phyloP scores from a whole-genome alignment of 129 eudicot genomes.

The Flaveria trinervia region DNA sequence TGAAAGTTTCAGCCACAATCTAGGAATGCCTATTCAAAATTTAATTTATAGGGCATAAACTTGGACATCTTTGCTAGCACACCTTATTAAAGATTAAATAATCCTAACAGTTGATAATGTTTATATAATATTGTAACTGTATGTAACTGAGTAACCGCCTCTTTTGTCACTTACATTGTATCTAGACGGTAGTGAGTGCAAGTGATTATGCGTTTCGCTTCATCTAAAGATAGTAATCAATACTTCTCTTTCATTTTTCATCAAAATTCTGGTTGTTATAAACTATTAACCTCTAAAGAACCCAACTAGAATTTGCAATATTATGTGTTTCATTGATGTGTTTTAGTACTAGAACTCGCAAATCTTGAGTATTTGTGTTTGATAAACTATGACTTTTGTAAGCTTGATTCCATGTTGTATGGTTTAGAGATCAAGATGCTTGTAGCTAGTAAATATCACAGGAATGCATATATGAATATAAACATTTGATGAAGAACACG shows the following conservation, averaged over 20 bases:
- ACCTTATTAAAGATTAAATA: conserved; percentile 5
- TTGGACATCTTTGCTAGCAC: conserved; percentile 6
- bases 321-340: background rate
- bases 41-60: conserved; percentile 21
- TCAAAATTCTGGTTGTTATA: too few relatives aligned
- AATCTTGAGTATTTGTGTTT: background rate
- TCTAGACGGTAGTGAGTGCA: too few relatives aligned
- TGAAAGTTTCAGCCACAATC: conserved; percentile 14
- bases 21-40: conserved; percentile 3
- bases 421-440: background rate
- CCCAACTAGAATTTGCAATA: too few relatives aligned
- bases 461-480: background rate
- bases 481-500: background rate
- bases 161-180: too few relatives aligned
- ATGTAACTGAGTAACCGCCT: too few relatives aligned
- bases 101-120: background rate
- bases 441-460: background rate
- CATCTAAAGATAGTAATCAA: too few relatives aligned
- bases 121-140: background rate
- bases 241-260: too few relatives aligned
- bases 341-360: background rate
- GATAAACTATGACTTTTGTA: background rate
- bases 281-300: too few relatives aligned
- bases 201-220: too few relatives aligned
- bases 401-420: conserved; percentile 5